These are phyloP conservation scores for Holtermannia corniformis DNA, from an alignment of 768 basidiomycete species.

Conservation along the genomic window DNA sequence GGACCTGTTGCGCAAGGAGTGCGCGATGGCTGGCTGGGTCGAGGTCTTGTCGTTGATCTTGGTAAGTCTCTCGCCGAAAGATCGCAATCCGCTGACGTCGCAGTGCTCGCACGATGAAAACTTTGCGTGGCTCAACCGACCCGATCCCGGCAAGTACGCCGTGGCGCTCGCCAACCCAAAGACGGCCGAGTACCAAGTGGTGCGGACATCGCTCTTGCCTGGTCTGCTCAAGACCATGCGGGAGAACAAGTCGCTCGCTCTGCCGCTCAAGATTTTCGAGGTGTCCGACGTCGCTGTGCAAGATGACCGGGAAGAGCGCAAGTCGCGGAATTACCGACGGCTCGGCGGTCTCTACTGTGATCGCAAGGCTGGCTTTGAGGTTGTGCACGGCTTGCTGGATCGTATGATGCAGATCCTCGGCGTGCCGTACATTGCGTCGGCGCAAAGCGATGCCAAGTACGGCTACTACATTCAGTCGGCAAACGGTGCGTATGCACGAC, in stretches of 20 bases:
- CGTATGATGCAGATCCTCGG: slow-evolving; percentile 94
- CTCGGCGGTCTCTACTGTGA: slow-evolving; percentile 93
- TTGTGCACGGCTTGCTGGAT: slow-evolving; percentile 89
- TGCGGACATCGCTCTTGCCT: slow-evolving; percentile 88
- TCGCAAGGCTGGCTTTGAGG: slow-evolving; percentile 92
- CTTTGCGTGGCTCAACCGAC: slow-evolving; percentile 81
- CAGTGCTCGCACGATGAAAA: slow-evolving; percentile 99
- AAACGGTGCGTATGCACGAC: slow-evolving; percentile 52
- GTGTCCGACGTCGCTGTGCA: slow-evolving; percentile 87
- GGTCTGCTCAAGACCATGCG: slow-evolving; percentile 93
- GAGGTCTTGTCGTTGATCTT: slow-evolving; percentile 91
- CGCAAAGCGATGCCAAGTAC: slow-evolving; percentile 42
- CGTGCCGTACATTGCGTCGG: slow-evolving; percentile 60
- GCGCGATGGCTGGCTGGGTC: slow-evolving; percentile 91
- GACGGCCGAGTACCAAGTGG: slow-evolving; percentile 94
- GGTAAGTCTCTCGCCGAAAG: slow-evolving; percentile 56
- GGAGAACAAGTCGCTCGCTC: slow-evolving; percentile 85
- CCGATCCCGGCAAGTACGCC: slow-evolving; percentile 68
- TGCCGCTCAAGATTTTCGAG: slow-evolving; percentile 91
- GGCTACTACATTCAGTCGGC: slow-evolving; percentile 91
- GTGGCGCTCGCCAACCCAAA: slow-evolving; percentile 95
- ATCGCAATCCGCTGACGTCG: neutral
- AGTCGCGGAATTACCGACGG: slow-evolving; percentile 64
- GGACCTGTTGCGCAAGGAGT: slow-evolving; percentile 79
- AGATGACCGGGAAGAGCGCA: slow-evolving; percentile 56